Evolutionary conservation across 352 stramenopile species (phyloP).

Genomic region (Thraustochytrium striatum): DNA sequence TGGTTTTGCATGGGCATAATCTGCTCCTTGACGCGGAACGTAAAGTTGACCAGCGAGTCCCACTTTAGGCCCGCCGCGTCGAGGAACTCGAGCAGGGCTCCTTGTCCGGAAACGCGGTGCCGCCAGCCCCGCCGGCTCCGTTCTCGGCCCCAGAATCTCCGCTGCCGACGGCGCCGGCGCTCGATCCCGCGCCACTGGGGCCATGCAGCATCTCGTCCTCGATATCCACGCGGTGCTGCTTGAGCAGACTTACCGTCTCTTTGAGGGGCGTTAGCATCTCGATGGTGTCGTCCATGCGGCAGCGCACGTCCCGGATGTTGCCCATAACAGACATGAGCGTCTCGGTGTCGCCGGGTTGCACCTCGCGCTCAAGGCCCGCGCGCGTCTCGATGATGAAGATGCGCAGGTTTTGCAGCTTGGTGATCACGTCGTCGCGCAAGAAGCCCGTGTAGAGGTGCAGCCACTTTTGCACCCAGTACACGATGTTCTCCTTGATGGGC

Average conservation of each 20-base stretch:
- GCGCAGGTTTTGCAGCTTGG: constrained; percentile 61
- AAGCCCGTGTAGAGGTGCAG: constrained; percentile 66
- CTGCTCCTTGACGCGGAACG: constrained; percentile 96
- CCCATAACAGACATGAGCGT: constrained; percentile 88
- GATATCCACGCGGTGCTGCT: constrained; percentile 84
- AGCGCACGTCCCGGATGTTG: constrained; percentile 87
- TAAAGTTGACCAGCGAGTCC: constrained; percentile 96
- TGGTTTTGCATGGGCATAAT: constrained; percentile 94
- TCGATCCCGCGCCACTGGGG: neutral
- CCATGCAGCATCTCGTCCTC: constrained; percentile 60
- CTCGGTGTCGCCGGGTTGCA: constrained; percentile 76
- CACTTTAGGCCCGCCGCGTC: constrained; percentile 91
- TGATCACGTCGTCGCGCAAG: constrained; percentile 52
- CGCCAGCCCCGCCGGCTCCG: neutral
- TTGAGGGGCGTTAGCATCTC: constrained; percentile 89
- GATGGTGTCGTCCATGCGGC: constrained; percentile 83
- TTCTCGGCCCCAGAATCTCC: neutral
- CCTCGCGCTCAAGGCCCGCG: constrained; percentile 72
- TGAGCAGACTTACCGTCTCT: constrained; percentile 87
- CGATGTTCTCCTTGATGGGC: constrained; percentile 91
- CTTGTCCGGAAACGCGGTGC: neutral
- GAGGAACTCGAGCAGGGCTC: constrained; percentile 72
- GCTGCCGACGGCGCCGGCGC: neutral
- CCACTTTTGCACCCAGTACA: constrained; percentile 92
- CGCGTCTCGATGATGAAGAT: constrained; percentile 79